These are phyloP conservation scores for Pleurotus cornucopiae DNA, from an alignment of 768 basidiomycete genomes.

Conservation along the genomic window DNA sequence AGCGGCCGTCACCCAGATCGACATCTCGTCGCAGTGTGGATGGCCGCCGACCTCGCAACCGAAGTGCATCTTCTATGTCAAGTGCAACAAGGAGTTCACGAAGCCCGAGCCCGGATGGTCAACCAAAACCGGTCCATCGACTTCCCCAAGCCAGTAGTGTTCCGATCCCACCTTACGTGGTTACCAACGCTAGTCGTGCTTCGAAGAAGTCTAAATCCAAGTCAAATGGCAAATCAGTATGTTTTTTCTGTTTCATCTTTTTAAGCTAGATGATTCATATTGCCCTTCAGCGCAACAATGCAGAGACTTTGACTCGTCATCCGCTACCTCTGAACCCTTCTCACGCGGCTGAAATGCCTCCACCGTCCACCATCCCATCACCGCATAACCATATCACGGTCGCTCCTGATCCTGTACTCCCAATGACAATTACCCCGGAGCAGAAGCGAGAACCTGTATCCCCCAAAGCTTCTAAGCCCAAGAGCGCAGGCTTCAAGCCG, in stretches of 20 bases:
- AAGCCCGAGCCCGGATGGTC: constrained; percentile 51
- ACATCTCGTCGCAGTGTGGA: constrained; percentile 37
- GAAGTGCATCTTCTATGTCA: constrained; percentile 52
- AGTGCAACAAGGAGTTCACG: constrained; percentile 56
- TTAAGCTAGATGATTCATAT: constrained; percentile 25
- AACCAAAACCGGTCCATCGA: constrained; percentile 56
- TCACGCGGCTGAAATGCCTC: constrained; percentile 6
- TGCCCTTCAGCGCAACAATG: constrained; percentile 9
- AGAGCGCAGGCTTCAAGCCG: constrained; percentile 60
- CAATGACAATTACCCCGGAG: constrained; percentile 6
- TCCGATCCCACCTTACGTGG: constrained; percentile 23
- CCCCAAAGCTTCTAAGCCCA: constrained; percentile 23
- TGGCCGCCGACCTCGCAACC: constrained; percentile 31
- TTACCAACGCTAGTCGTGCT: constrained; percentile 6
- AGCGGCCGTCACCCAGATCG: constrained; percentile 28
- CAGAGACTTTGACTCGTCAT: neutral
- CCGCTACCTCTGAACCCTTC: neutral
- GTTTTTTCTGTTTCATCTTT: constrained; percentile 18
- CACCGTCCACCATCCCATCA: constrained; percentile 3
- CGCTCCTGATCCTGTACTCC: constrained; percentile 4
- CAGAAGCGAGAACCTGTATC: constrained; percentile 11
- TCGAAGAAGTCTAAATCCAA: constrained; percentile 21
- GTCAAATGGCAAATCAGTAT: constrained; percentile 28
- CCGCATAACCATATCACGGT: neutral
- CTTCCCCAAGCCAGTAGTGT: constrained; percentile 43